Base-by-base conservation (phyloP, 139 green algal species). In the Picochlorum sp. region DNA sequence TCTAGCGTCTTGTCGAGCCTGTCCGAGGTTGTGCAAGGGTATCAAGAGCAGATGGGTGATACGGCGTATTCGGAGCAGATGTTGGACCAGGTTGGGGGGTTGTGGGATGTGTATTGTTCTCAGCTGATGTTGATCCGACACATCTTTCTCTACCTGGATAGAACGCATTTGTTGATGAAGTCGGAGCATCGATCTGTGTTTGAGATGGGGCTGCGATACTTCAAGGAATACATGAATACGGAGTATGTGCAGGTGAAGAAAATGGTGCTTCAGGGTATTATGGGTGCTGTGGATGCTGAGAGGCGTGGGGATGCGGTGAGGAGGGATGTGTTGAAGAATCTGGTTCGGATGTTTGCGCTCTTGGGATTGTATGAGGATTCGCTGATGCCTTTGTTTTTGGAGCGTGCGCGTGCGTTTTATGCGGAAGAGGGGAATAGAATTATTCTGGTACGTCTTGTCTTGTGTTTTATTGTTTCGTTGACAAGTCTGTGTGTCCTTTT, bases 121-220 rank as follows among this genome's bases (percentile, higher is more conserved):
- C 82, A 91, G 70, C 86, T 94, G 75, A 83, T 96, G 45, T 85
- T 84, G 34, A 93, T 94, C 20, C 81, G 93, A 1, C 88, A 86
- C 15, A 93, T 98, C 56, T 98, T 98, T 66, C 75, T 98, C 23
- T 96, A 96, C 76, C 78, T 99, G 52, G 94, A 99, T 79, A 83
- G 94, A 60, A 92, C 89, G 3, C 89, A 95, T 55, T 90, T 96
- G 32, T 75, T 97, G 38, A 63, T 76, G 62, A 69, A 67, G 49
- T 62, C 74, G 24, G 20, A 49, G 34, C 59, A 56, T 18, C 74
- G 77, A 49, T 94, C 86, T 24, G 76, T 97, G 13, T 98, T 96
- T 73, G 93, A 99, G 57, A 90, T 96, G 79, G 92, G 92, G 0
- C 79, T 99, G 49, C 57, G 74, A 24, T 72, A 90, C 18, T 94